Evolutionary conservation across 116 monocot genomes (phyloP).

Genomic region (Trichopus zeylanicus): DNA sequence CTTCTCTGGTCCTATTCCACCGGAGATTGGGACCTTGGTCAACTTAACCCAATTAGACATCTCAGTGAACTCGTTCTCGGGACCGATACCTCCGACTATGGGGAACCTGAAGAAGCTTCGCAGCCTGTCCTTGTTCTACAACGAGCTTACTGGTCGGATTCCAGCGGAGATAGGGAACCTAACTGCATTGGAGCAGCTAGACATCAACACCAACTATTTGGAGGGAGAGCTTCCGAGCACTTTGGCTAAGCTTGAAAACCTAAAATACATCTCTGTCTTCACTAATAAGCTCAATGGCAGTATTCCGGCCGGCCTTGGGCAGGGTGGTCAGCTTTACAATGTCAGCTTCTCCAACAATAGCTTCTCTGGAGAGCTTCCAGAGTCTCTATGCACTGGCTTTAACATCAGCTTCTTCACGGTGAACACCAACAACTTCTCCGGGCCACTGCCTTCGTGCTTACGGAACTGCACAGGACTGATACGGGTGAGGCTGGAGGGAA

Average conservation of each 20-base stretch:
- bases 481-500: conserved; percentile 53
- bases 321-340: conserved; percentile 10
- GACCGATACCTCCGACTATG: conserved; percentile 33
- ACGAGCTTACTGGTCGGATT: conserved; percentile 33
- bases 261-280: conserved; percentile 33
- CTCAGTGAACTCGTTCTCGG: conserved; percentile 33
- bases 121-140: conserved; percentile 27
- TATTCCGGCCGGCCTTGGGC: conserved; percentile 41
- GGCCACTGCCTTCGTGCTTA: conserved; percentile 55
- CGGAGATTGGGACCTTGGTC: conserved; percentile 34
- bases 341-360: conserved; percentile 56
- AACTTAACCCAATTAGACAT: conserved; percentile 22
- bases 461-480: conserved; percentile 29
- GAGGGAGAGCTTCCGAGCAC: conserved; percentile 39
- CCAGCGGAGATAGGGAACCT: conserved; percentile 55
- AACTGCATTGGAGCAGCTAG: conserved; percentile 19
- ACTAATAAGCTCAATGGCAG: conserved; percentile 39
- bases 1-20: conserved; percentile 34
- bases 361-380: conserved; percentile 51
- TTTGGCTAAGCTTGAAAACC: conserved; percentile 30
- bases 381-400: conserved; percentile 33
- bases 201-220: conserved; percentile 47
- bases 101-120: conserved; percentile 35
- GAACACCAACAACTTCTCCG: conserved; percentile 47
- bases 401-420: conserved; percentile 27